Base-by-base conservation (phyloP, 202 grass and related monocot species). In the Bolboschoenoplectus hybrid region DNA sequence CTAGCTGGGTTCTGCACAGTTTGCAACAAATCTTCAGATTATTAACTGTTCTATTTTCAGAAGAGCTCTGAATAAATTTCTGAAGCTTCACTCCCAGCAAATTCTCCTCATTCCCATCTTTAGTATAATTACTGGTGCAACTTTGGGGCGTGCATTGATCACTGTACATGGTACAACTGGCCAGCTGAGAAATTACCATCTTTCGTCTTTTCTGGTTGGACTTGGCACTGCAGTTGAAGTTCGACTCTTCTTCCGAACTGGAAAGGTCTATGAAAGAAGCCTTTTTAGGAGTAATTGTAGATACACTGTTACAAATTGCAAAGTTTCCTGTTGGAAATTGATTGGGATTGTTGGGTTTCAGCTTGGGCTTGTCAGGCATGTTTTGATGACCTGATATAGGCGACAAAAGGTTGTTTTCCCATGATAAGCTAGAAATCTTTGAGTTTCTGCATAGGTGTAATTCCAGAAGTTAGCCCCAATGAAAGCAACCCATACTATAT, bases 151-250 rank as follows among this genome's bases (percentile, higher is more conserved):
- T 88, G 14, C 83, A 87, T 85, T 55, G 82, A 16, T 89, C 89
- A 1, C 41, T 89, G 69, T 82, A 64, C 47, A 67, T 83, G 60
- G 88, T 88, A 85, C 71, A 89, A 84, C 71, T 46, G 41, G 63
- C 86, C 58, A 74, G 65, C 70, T 89, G 87, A 70, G 87, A 75
- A 82, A 53, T 70, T 71, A 67, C n/a, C n/a, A 91, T 81, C 81
- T 83, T 92, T 91, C 65, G 94, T 86, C 75, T 98, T 95, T 98
- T 95, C 73, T 91, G 87, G 76, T 79, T 85, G 5, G 91, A 95
- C 82, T 89, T 95, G 16, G 92, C 89, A 85, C 91, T 92, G 81
- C 49, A 85, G 81, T 90, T 91, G 32, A 92, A 87, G 61, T 77
- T 82, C 70, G 74, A 86, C 65, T 98, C 92, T 66, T 93, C 66